Evolutionary conservation across 2,329 filamentous ascomycete genomes (phyloP).

Genomic region (Spiromastix sp.): DNA sequence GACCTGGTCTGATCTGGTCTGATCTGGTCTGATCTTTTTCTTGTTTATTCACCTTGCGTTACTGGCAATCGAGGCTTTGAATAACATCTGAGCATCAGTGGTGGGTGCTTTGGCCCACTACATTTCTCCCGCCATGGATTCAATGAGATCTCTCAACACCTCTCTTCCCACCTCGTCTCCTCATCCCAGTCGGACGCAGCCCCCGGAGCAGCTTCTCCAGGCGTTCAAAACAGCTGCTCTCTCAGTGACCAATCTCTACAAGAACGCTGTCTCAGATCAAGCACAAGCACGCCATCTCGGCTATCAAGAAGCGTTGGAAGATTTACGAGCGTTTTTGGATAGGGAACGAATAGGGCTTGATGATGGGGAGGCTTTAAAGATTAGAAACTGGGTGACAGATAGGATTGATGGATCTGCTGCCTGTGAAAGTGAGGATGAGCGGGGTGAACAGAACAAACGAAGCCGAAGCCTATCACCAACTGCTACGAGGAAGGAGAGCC

Average conservation of each 20-base stretch:
- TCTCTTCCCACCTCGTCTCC: slow-evolving; percentile 46
- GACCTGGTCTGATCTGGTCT: too few species aligned
- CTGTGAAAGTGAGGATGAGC: slow-evolving; percentile 37
- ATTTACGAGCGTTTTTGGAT: slow-evolving; percentile 77
- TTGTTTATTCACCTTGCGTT: too few species aligned
- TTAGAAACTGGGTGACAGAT: slow-evolving; percentile 50
- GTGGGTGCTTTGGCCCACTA: too few species aligned
- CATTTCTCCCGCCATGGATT: slow-evolving; percentile 43
- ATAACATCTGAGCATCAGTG: too few species aligned
- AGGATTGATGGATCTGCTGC: slow-evolving; percentile 33
- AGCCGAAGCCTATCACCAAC: slow-evolving; percentile 27
- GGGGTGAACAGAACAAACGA: slow-evolving; percentile 27
- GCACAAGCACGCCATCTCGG: slow-evolving; percentile 66
- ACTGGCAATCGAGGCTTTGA: too few species aligned
- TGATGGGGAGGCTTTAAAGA: slow-evolving; percentile 65
- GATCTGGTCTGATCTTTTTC: too few species aligned
- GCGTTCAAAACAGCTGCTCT: slow-evolving; percentile 87
- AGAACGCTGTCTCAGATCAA: slow-evolving; percentile 72
- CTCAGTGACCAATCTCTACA: slow-evolving; percentile 93
- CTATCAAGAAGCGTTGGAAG: slow-evolving; percentile 89
- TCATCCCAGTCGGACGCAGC: slow-evolving; percentile 28
- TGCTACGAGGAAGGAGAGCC: slow-evolving; percentile 22
- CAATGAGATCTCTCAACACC: slow-evolving; percentile 53
- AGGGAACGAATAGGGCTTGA: slow-evolving; percentile 65
- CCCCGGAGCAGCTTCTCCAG: slow-evolving; percentile 56